These are phyloP conservation scores for Avena eriantha DNA, from an alignment of 176 grass and related monocot genomes.

Conservation along the genomic window DNA sequence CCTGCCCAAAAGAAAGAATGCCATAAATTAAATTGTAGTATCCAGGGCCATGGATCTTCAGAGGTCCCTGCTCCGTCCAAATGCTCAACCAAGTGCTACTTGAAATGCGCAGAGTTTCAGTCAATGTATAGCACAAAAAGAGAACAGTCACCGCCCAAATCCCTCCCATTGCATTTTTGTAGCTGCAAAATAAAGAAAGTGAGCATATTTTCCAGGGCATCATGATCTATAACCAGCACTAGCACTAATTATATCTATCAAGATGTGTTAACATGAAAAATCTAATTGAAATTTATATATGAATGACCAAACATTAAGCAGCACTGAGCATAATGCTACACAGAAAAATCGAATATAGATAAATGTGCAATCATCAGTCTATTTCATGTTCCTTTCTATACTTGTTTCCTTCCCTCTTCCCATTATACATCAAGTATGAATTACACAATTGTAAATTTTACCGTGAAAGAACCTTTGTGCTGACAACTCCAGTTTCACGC, in stretches of 20 bases:
- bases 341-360: neutral
- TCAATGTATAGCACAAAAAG: slow-evolving; percentile 76
- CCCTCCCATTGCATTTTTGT: slow-evolving; percentile 94
- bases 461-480: slow-evolving; percentile 89
- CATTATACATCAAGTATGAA: slow-evolving; percentile 16
- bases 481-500: slow-evolving; percentile 96
- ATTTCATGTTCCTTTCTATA: neutral
- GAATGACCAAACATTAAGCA: slow-evolving; percentile 16
- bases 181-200: slow-evolving; percentile 62
- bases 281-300: slow-evolving; percentile 35
- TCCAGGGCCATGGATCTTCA: slow-evolving; percentile 67
- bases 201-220: slow-evolving; percentile 46
- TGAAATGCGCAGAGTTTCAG: slow-evolving; percentile 90
- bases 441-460: slow-evolving; percentile 41
- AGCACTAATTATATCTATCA: slow-evolving; percentile 11
- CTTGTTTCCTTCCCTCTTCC: neutral
- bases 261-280: neutral
- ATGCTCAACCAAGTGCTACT: slow-evolving; percentile 97
- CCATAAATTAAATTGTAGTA: slow-evolving; percentile 96
- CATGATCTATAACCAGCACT: slow-evolving; percentile 28
- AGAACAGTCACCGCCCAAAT: slow-evolving; percentile 83
- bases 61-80: slow-evolving; percentile 93
- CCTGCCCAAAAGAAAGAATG: slow-evolving; percentile 87
- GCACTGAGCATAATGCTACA: neutral
- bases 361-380: neutral